Percentiles rank a stretch among this genome's conserved stretches.
Evolutionary conservation across 257 asterid genomes (phyloP).

Genomic region (Nicotiana otophora): DNA sequence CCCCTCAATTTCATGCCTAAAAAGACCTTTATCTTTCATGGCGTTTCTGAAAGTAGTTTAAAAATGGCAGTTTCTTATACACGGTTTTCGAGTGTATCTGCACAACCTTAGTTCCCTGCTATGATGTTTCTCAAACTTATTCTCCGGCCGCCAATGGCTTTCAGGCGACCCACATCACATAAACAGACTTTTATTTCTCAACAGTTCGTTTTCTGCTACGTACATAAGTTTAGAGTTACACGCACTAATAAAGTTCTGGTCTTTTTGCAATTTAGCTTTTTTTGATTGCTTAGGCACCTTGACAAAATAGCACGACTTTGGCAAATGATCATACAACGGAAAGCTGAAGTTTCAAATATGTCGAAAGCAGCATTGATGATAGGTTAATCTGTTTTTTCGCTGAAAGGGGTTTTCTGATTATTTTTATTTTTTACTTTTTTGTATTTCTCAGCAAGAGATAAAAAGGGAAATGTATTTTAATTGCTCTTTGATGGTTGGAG

Average conservation of each 20-base stretch:
- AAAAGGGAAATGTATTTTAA: not conserved
- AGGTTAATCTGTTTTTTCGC: not conserved
- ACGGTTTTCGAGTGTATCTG: not conserved
- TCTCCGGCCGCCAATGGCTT: conserved; percentile 35
- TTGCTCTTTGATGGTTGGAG: not conserved
- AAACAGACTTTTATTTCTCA: not conserved
- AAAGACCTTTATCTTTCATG: conserved; percentile 3
- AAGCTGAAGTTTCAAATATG: not conserved
- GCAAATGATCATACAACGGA: not conserved
- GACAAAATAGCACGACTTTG: not conserved
- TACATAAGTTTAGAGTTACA: not conserved
- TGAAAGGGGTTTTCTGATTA: not conserved
- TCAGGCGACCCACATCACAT: conserved; percentile 26
- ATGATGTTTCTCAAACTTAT: conserved; percentile 49
- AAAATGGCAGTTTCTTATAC: not conserved
- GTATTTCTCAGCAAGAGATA: not conserved
- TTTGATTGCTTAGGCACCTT: not conserved
- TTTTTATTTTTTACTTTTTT: no score
- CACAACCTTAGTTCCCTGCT: not conserved
- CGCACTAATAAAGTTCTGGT: not conserved
- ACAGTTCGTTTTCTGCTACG: not conserved
- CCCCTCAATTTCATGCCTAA: not conserved
- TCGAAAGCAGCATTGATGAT: not conserved
- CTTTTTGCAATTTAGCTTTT: not conserved
- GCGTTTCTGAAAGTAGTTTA: no score